Evolutionary conservation across 2,329 filamentous ascomycete genomes (phyloP).

Genomic region (Pseudogymnoascus sp.): DNA sequence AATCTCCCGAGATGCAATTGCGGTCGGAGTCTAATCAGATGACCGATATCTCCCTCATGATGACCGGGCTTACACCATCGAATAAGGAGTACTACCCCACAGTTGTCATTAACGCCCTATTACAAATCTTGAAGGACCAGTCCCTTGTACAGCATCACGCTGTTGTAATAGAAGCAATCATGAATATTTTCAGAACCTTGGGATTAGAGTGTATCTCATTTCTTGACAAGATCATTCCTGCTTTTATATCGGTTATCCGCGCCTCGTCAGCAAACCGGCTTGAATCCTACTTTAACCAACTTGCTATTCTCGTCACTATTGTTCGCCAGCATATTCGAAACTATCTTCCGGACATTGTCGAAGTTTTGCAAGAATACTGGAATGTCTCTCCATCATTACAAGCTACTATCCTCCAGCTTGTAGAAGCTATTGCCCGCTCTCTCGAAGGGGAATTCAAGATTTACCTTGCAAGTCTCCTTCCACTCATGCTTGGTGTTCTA

Average conservation of each 20-base stretch:
- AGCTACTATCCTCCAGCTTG: slow-evolving; percentile 80
- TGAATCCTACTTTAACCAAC: slow-evolving; percentile 95
- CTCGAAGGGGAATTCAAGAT: slow-evolving; percentile 97
- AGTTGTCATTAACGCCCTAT: slow-evolving; percentile 90
- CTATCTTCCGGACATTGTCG: slow-evolving; percentile 78
- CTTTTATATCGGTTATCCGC: slow-evolving; percentile 82
- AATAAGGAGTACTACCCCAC: slow-evolving; percentile 98
- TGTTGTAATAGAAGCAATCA: slow-evolving; percentile 91
- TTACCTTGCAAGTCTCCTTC: slow-evolving; percentile 80
- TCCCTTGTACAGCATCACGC: slow-evolving; percentile 89
- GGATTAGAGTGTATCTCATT: slow-evolving; percentile 95
- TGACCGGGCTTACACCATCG: slow-evolving; percentile 91
- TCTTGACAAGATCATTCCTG: slow-evolving; percentile 86
- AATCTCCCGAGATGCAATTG: slow-evolving; percentile 71
- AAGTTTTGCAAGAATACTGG: slow-evolving; percentile 87
- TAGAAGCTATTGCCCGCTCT: slow-evolving; percentile 89
- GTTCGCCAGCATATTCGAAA: slow-evolving; percentile 94
- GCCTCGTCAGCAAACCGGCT: slow-evolving; percentile 69
- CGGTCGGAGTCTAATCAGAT: slow-evolving; percentile 57
- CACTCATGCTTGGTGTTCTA: slow-evolving; percentile 87
- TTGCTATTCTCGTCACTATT: slow-evolving; percentile 87
- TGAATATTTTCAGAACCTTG: slow-evolving; percentile 96
- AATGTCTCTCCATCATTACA: slow-evolving; percentile 71
- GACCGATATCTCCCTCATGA: slow-evolving; percentile 94
- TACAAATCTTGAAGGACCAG: slow-evolving; percentile 84